A percentile compares a stretch with the other conserved stretches of the same genome.
Conservation (phyloP, 192 early-diverging fungal species). For the Glomus cerebriforme region DNA sequence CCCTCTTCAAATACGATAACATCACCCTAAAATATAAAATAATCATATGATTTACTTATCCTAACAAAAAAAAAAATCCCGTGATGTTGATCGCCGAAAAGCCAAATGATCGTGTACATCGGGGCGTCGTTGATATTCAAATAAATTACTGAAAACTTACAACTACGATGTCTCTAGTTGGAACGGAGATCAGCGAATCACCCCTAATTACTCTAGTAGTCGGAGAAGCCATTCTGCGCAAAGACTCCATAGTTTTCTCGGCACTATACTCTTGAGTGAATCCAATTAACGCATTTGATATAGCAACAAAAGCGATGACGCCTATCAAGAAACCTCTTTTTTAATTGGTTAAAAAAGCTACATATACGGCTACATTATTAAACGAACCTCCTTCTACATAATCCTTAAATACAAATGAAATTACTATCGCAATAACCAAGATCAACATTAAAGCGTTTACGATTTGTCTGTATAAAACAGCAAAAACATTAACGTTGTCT, state of each 20-base stretch:
- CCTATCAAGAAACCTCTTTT: background rate
- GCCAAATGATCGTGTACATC: too few relatives aligned
- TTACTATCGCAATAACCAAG: conserved; percentile 61
- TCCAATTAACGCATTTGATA: conserved; percentile 86
- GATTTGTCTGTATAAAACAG: conserved; percentile 64
- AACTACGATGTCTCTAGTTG: conserved; percentile 80
- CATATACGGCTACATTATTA: background rate
- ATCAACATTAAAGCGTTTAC: conserved; percentile 71
- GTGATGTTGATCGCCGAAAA: too few relatives aligned
- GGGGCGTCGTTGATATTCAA: too few relatives aligned
- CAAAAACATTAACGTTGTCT: conserved; percentile 64
- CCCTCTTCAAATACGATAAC: conserved; percentile 90
- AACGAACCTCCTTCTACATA: conserved; percentile 64
- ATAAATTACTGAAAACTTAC: conserved; percentile 39
- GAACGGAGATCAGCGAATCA: conserved; percentile 69
- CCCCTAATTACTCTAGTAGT: conserved; percentile 85
- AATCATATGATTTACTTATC: too few relatives aligned
- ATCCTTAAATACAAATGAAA: conserved; percentile 68
- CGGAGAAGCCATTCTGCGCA: conserved; percentile 86
- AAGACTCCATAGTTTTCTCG: conserved; percentile 91
- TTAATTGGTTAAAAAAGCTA: background rate
- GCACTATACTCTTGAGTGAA: conserved; percentile 93
- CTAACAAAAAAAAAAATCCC: too few relatives aligned
- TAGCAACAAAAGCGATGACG: conserved; percentile 78
- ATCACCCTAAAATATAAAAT: conserved; percentile 73